Evolutionary conservation across 345 rosid genomes (phyloP), one percentile per base, ranked within the genome.

Genomic region (Bruguiera gymnorhiza): DNA sequence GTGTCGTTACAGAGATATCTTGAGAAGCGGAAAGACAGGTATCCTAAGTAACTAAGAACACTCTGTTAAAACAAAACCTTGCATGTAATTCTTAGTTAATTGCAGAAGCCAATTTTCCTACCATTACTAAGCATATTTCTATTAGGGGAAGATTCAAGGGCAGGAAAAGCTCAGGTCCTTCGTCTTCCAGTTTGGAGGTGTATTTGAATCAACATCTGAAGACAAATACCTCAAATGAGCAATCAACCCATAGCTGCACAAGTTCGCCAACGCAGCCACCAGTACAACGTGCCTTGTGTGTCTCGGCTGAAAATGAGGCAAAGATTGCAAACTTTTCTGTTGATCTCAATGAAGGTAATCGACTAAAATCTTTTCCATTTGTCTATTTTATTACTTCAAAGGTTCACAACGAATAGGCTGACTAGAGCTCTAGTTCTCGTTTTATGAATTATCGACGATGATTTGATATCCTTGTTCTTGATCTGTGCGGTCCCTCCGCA

Each of bases 21-120:
- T 16, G 92, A 89, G 62, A 92, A 89, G 86, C 81, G 85, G 20
- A 89, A 88, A 63, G 96, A 89, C 76, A 92, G 98, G 98, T 92
- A 56, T n/a, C 4, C 27, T 26, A 48, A 57, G 39, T 19, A 43
- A 71, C 74, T 65, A 50, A 62, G 67, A 56, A 57, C 31, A n/a
- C 53, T 56, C 34, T 26, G 30, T 59, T 69, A 3, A 52, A 32
- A 9, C 39, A 2, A 13, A 68, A n/a, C 66, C 20, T 60, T 57
- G 19, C 59, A 21, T 63, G 48, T 72, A 26, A 2, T 18, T 60
- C 15, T 34, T 21, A 8, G 32, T 27, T 16, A 27, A 27, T 39
- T 39, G 48, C 16, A 30, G 30, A 5, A 43, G 50, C 19, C 50
- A 43, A 3, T 11, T 43, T 11, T 43, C 19, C 18, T 43, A 0